Evolutionary conservation across 192 early-diverging fungal genomes (phyloP), one percentile per base, ranked within the genome.

Genomic region (Radiomyces spectabilis): DNA sequence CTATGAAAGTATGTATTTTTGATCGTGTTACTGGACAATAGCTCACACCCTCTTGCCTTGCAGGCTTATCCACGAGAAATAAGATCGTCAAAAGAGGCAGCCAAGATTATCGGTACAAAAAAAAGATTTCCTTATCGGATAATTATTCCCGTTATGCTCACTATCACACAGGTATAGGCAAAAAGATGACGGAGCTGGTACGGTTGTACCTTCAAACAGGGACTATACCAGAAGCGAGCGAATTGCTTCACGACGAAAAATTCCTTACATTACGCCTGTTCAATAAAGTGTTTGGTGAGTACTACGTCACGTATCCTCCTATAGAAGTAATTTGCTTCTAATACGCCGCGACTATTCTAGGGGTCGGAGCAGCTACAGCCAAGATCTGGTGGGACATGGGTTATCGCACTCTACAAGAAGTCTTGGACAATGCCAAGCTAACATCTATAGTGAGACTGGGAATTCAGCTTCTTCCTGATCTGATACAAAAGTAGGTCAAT

Each of bases 51-150:
- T n/a, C n/a, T n/a, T n/a, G n/a, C n/a, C n/a, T n/a, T n/a, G 5
- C 30, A 61, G 58, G 45, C 54, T 24, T 68, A 68, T 52, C 65
- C 65, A 3, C 34, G 54, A 34, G 47, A 61, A 33, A 56, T 68
- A 22, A 12, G 30, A 47, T 61, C 58, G 27, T 30, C 38, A 1
- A 50, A 31, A n/a, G 65, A 68, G 57, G 59, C 54, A 26, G 31
- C 30, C 10, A 54, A 68, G 37, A 68, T 68, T 4, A 50, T n/a
- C 39, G 46, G 58, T 43, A 48, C 0, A 34, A 29, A 33, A 21
- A 30, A 6, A 12, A 3, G 33, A 4, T 48, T 8, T 27, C 16
- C 26, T 5, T 22, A 41, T n/a, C 33, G 15, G 31, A 41, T 51
- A 22, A 8, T n/a, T 15, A 15, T 19, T 15, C 5, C 5, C 35